Conservation (phyloP, 2,329 filamentous ascomycete genomes). For the Leptodontidium sp. region DNA sequence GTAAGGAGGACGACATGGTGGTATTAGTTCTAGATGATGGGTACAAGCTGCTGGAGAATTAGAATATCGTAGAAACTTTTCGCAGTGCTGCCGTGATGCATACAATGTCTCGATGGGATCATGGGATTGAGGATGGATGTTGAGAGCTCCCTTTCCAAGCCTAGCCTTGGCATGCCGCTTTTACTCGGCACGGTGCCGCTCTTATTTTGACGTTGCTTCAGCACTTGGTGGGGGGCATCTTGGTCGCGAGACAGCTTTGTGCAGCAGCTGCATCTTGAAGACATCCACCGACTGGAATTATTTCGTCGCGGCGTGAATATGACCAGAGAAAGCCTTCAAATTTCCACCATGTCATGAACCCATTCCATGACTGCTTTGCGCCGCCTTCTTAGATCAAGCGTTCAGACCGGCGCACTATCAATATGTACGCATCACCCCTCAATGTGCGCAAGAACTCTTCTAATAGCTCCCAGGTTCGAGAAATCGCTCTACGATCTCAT, state of each 20-base stretch:
- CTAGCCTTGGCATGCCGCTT: background rate
- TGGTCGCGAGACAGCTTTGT: slow-evolving; percentile 1
- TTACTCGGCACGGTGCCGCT: background rate
- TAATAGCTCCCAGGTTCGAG: slow-evolving; percentile 77
- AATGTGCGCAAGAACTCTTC: background rate
- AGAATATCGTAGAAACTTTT: background rate
- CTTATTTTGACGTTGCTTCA: background rate
- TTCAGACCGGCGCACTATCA: background rate
- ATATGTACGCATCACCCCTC: slow-evolving; percentile 19
- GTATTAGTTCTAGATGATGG: background rate
- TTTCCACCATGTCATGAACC: slow-evolving; percentile 13
- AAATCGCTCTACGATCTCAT: slow-evolving; percentile 99
- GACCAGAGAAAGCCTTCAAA: background rate
- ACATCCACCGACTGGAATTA: background rate
- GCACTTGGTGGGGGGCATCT: background rate
- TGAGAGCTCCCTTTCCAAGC: slow-evolving; percentile 1
- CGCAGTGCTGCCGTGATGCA: background rate
- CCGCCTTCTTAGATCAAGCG: background rate
- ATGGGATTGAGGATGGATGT: background rate
- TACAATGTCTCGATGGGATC: background rate
- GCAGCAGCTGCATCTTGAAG: background rate
- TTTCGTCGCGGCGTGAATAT: background rate
- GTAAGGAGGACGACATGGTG: slow-evolving; percentile 60
- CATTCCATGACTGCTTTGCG: background rate
- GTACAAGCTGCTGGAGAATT: background rate